Conservation (phyloP, 805 yeast species). For the Phaffomyces antillensis region DNA sequence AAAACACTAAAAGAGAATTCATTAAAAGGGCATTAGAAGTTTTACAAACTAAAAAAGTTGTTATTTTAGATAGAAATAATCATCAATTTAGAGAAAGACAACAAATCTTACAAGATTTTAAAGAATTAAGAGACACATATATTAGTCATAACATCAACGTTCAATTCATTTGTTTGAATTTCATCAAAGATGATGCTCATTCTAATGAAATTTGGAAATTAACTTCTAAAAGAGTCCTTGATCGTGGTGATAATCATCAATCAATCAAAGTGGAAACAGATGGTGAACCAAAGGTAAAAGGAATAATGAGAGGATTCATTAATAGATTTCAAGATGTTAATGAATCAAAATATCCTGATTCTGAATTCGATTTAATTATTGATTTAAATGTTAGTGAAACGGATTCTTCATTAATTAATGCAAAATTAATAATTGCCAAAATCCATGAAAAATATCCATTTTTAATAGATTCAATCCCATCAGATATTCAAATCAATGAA, state of each 20-base stretch:
- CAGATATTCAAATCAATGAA: slow-evolving; percentile 53
- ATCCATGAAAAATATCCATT: slow-evolving; percentile 38
- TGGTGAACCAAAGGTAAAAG: slow-evolving; percentile 42
- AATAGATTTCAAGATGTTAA: slow-evolving; percentile 59
- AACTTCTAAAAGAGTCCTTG: slow-evolving; percentile 52
- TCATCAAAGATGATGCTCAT: slow-evolving; percentile 37
- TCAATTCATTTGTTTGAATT: slow-evolving; percentile 63
- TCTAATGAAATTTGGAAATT: slow-evolving; percentile 35
- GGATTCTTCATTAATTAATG: slow-evolving; percentile 44
- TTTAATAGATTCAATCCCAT: slow-evolving; percentile 42
- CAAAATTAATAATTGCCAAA: slow-evolving; percentile 32
- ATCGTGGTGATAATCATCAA: slow-evolving; percentile 85
- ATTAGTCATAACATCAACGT: slow-evolving; percentile 38
- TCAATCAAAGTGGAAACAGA: slow-evolving; percentile 51
- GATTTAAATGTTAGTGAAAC: slow-evolving; percentile 38
- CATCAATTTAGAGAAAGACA: slow-evolving; percentile 63
- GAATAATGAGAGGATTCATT: slow-evolving; percentile 70
- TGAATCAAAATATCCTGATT: slow-evolving; percentile 46
- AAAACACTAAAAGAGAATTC: slow-evolving; percentile 40
- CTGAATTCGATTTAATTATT: slow-evolving; percentile 57
- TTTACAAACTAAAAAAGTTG: slow-evolving; percentile 37
- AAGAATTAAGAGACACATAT: slow-evolving; percentile 34
- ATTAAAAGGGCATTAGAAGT: slow-evolving; percentile 39
- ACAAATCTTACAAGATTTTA: slow-evolving; percentile 52
- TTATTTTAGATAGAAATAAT: slow-evolving; percentile 79